phyloP scores from a whole-genome alignment of 768 basidiomycete genomes.

The Collybia mongolica region DNA sequence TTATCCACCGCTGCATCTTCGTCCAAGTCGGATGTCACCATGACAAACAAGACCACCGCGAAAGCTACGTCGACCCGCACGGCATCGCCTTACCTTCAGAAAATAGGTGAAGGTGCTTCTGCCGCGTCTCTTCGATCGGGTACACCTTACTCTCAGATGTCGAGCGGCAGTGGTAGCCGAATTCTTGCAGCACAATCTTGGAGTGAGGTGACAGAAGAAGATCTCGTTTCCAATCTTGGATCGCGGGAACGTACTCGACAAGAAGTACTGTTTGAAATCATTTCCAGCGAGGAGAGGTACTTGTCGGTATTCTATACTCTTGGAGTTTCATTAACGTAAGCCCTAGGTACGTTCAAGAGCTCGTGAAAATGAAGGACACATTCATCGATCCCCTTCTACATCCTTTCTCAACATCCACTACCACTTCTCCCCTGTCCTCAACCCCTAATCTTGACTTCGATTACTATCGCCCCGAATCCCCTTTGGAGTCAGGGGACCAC shows the following conservation, averaged over 20 bases:
- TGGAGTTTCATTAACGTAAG: constrained; percentile 10
- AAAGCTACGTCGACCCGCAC: constrained; percentile 63
- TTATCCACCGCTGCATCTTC: constrained; percentile 60
- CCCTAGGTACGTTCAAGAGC: constrained; percentile 85
- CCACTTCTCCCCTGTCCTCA: constrained; percentile 50
- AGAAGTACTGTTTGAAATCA: constrained; percentile 96
- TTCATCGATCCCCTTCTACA: constrained; percentile 91
- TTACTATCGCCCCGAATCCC: constrained; percentile 69
- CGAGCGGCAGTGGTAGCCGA: constrained; percentile 60
- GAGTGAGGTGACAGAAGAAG: constrained; percentile 94
- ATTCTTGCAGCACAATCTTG: constrained; percentile 81
- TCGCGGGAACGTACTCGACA: constrained; percentile 92
- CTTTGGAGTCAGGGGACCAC: constrained; percentile 68
- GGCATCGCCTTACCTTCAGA: constrained; percentile 58
- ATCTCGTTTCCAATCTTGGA: constrained; percentile 91
- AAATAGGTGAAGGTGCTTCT: constrained; percentile 45
- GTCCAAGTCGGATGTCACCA: constrained; percentile 62
- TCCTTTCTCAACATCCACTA: constrained; percentile 58
- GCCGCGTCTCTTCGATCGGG: constrained; percentile 73
- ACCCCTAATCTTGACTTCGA: constrained; percentile 67
- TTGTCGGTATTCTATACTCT: constrained; percentile 4
- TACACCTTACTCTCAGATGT: constrained; percentile 83
- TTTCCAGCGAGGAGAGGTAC: constrained; percentile 92
- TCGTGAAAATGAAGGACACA: constrained; percentile 89
- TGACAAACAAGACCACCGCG: constrained; percentile 35